Conservation (phyloP, 768 basidiomycete genomes). For the Cystobasidiopsis lactophilus region DNA sequence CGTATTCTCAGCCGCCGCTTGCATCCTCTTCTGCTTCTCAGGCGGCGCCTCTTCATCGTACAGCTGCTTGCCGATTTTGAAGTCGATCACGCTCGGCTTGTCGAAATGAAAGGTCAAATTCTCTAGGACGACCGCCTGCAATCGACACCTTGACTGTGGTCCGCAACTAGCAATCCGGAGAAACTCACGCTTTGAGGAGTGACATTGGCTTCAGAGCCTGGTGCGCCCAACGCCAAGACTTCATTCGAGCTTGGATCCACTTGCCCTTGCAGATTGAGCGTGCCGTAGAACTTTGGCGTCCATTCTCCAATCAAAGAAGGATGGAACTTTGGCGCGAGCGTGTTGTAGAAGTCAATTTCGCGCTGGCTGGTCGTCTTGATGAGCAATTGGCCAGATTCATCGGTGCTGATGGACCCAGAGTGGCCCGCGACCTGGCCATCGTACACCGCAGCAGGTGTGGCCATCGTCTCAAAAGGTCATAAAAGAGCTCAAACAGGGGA, state of each 20-base stretch:
- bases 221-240: too few species aligned
- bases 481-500: too few species aligned
- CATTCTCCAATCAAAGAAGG: constrained; percentile 26
- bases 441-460: not conserved
- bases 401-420: constrained; percentile 39
- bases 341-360: constrained; percentile 53
- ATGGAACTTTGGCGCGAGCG: constrained; percentile 24
- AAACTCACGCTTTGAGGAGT: too few species aligned
- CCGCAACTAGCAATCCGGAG: too few species aligned
- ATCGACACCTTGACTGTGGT: too few species aligned
- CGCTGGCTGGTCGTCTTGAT: constrained; percentile 48
- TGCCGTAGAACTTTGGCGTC: constrained; percentile 58
- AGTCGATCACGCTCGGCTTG: constrained; percentile 69
- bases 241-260: constrained; percentile 11
- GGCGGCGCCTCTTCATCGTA: constrained; percentile 35
- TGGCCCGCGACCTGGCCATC: constrained; percentile 57
- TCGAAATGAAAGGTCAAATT: constrained; percentile 52
- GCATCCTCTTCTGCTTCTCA: constrained; percentile 63
- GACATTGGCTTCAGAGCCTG: too few species aligned
- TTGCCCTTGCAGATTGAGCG: constrained; percentile 47
- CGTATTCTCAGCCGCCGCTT: constrained; percentile 39
- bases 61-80: constrained; percentile 81
- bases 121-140: constrained; percentile 55
- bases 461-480: not conserved
- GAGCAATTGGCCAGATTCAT: constrained; percentile 44